phyloP scores from a whole-genome alignment of 495 filamentous ascomycete genomes.

The Penicillium canescens region DNA sequence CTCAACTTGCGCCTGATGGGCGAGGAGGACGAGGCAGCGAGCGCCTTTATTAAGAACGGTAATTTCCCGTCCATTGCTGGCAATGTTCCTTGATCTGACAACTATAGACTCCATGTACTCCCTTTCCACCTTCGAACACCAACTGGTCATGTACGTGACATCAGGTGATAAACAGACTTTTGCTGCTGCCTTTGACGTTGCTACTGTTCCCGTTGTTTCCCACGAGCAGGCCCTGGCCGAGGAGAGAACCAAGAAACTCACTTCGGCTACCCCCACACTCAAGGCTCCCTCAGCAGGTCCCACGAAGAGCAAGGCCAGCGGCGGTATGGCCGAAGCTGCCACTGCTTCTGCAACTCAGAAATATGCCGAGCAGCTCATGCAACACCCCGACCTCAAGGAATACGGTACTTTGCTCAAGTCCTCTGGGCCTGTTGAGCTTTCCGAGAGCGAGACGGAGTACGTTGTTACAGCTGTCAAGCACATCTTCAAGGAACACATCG shows the following conservation, averaged over 20 bases:
- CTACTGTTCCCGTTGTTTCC: slow-evolving; percentile 88
- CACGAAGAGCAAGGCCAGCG: slow-evolving; percentile 66
- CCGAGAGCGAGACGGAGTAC: slow-evolving; percentile 97
- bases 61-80: slow-evolving; percentile 22
- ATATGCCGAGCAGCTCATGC: slow-evolving; percentile 81
- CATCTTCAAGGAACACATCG: slow-evolving; percentile 94
- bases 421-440: slow-evolving; percentile 81
- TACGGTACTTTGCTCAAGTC: slow-evolving; percentile 92
- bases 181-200: slow-evolving; percentile 81
- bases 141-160: slow-evolving; percentile 97
- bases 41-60: slow-evolving; percentile 90
- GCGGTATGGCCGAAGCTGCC: slow-evolving; percentile 68
- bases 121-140: slow-evolving; percentile 93
- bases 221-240: slow-evolving; percentile 97
- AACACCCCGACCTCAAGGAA: slow-evolving; percentile 83
- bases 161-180: slow-evolving; percentile 85
- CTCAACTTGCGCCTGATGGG: slow-evolving; percentile 87
- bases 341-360: slow-evolving; percentile 79
- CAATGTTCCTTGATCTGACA: slow-evolving; percentile 18
- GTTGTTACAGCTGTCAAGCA: slow-evolving; percentile 93
- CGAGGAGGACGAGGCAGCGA: slow-evolving; percentile 80
- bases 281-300: slow-evolving; percentile 87
- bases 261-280: slow-evolving; percentile 86
- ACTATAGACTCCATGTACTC: slow-evolving; percentile 70
- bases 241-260: slow-evolving; percentile 94